A percentile compares a stretch with the other conserved stretches of the same genome.
Evolutionary conservation across 106 monocot genomes (phyloP).

Genomic region (Gastrodia elata): DNA sequence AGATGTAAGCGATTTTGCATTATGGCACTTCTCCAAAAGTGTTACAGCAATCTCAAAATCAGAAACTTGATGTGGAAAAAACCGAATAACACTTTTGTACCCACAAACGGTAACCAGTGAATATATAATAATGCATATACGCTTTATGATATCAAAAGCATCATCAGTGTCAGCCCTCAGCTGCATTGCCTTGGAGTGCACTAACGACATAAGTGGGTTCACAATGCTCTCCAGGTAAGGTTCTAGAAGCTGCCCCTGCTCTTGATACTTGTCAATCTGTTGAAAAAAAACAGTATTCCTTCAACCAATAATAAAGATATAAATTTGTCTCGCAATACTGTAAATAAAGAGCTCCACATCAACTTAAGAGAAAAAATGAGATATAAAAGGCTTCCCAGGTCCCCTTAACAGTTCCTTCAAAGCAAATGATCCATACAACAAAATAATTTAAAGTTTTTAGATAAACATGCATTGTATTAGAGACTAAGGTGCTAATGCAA

Average conservation of each 20-base stretch:
- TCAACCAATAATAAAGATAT: neutral
- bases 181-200: conserved; percentile 48
- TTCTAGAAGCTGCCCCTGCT: conserved; percentile 92
- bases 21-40: conserved; percentile 71
- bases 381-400: neutral
- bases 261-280: conserved; percentile 97
- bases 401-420: too few species aligned
- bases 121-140: conserved; percentile 80
- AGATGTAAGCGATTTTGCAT: conserved; percentile 29
- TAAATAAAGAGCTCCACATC: neutral
- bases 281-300: neutral
- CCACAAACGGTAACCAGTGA: conserved; percentile 79
- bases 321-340: neutral
- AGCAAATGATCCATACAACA: neutral
- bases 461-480: neutral
- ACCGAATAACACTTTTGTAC: conserved; percentile 82
- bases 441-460: neutral
- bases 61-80: conserved; percentile 96
- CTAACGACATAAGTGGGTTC: conserved; percentile 66
- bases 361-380: neutral
- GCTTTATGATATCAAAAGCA: conserved; percentile 54
- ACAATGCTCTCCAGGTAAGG: conserved; percentile 81
- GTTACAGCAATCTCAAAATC: conserved; percentile 84
- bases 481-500: neutral
- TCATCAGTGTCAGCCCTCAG: conserved; percentile 22